Evolutionary conservation across 352 stramenopile genomes (phyloP), one percentile per base, ranked within the genome.

Genomic region (Phytophthora gonapodyides): DNA sequence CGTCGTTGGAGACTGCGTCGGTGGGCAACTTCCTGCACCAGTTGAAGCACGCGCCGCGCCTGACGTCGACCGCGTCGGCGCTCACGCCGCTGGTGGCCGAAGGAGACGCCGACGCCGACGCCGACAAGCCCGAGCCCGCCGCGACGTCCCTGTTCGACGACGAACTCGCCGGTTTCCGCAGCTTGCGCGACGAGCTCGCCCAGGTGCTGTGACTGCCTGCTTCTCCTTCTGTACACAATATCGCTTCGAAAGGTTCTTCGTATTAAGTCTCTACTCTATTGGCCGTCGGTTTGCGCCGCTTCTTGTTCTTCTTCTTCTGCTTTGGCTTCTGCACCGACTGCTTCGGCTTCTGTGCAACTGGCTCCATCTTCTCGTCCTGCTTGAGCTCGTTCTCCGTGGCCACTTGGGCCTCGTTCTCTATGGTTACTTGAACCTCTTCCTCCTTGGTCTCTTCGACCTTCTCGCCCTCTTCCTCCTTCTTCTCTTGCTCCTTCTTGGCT

Each of bases 1-100:
- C 49, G 7, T 71, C 72, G 13, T 81, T 79, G 62, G 76, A 89
- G 9, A 86, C 73, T 8, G 82, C 82, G 9, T 85, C 80, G 0
- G 82, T 95, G 27, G 84, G 84, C 3, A 87, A 75, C 51, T 95
- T 95, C 45, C 60, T 95, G 2, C 74, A 93, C 48, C 80, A 93
- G 48, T 60, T 95, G 30, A 93, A 93, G 64, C 75, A 91, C 35
- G 86, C 84, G 7, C 86, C 84, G 19, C 80, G 78, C 3, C 57
- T 94, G 24, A 76, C 12, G 19, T 67, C 27, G 5, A 37, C 10
- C 57, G 40, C 41, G 11, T 50, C 51, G 2, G 45, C 31, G 6
- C 42, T 52, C 7, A 33, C 30, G 16, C 7, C 33, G 19, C 31
- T 43, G 37, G 45, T 12, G 21, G 17, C 43, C 10, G 42, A 51